These are phyloP conservation scores for Diutina sp. DNA, from an alignment of 1,139 yeast species.

Conservation along the genomic window DNA sequence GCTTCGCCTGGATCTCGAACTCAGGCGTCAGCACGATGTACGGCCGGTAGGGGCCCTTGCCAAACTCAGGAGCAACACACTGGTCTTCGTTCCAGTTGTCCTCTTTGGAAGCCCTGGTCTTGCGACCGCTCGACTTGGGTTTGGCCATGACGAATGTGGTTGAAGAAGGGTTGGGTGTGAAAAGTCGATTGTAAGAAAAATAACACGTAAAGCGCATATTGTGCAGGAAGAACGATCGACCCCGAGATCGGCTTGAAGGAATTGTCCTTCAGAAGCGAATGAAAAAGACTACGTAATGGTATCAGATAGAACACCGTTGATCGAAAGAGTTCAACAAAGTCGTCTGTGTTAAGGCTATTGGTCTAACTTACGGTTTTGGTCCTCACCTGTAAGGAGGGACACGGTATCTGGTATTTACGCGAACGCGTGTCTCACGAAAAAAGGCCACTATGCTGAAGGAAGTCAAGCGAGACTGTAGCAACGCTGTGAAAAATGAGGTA, in stretches of 20 bases:
- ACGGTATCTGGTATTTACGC: not conserved
- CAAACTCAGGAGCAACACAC: not conserved
- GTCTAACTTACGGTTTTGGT: too few relatives aligned
- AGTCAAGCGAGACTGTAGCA: not conserved
- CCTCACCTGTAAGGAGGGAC: not conserved
- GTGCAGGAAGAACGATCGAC: not conserved
- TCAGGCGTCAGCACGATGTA: not conserved
- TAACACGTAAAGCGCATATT: slow-evolving; percentile 1
- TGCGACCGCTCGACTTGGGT: not conserved
- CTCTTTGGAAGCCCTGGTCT: not conserved
- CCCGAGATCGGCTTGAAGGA: not conserved
- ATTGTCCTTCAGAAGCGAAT: too few relatives aligned
- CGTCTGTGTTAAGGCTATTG: too few relatives aligned
- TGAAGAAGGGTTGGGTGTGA: not conserved
- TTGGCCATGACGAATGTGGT: not conserved
- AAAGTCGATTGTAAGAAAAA: not conserved
- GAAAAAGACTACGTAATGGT: too few relatives aligned
- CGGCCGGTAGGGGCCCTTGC: slow-evolving; percentile 1
- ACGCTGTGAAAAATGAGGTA: not conserved
- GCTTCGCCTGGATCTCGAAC: not conserved
- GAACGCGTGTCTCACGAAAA: not conserved
- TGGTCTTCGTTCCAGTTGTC: slow-evolving; percentile 1
- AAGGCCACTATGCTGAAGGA: not conserved
- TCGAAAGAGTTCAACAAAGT: too few relatives aligned
- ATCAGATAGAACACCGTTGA: too few relatives aligned